These are phyloP conservation scores for Heliosperma pusillum DNA, from an alignment of 148 eudicot genomes.

Conservation along the genomic window DNA sequence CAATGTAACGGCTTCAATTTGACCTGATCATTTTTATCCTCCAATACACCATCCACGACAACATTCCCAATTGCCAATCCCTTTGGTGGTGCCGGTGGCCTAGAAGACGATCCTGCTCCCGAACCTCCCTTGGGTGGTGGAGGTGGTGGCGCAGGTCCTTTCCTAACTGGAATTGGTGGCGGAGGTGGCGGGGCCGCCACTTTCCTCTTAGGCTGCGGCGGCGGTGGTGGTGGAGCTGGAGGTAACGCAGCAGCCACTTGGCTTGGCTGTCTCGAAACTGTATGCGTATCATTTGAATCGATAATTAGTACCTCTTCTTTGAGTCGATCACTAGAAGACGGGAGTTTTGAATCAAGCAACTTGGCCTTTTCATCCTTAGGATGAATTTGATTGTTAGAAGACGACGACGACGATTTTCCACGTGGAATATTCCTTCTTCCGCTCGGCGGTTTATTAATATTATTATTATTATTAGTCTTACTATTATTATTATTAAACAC, in stretches of 20 bases:
- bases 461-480: too few relatives aligned
- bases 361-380: conserved; percentile 23
- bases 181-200: conserved; percentile 26
- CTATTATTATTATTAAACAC: conserved; percentile 26
- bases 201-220: conserved; percentile 14
- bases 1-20: conserved; percentile 86
- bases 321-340: conserved; percentile 16
- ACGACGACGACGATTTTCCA: conserved; percentile 48
- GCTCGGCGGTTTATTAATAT: conserved; percentile 8
- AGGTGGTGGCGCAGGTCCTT: conserved; percentile 34
- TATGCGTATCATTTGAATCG: neutral
- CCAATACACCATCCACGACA: conserved; percentile 25
- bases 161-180: conserved; percentile 22
- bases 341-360: conserved; percentile 18
- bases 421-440: conserved; percentile 38
- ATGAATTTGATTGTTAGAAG: conserved; percentile 39
- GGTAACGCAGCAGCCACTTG: neutral
- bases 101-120: conserved; percentile 27
- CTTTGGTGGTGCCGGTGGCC: conserved; percentile 34
- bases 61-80: conserved; percentile 24
- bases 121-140: conserved; percentile 34
- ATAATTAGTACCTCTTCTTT: neutral
- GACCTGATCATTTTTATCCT: conserved; percentile 51
- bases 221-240: conserved; percentile 29
- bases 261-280: neutral